Base-by-base conservation (phyloP, 2,329 filamentous ascomycete genomes). In the Beauveria sp. region DNA sequence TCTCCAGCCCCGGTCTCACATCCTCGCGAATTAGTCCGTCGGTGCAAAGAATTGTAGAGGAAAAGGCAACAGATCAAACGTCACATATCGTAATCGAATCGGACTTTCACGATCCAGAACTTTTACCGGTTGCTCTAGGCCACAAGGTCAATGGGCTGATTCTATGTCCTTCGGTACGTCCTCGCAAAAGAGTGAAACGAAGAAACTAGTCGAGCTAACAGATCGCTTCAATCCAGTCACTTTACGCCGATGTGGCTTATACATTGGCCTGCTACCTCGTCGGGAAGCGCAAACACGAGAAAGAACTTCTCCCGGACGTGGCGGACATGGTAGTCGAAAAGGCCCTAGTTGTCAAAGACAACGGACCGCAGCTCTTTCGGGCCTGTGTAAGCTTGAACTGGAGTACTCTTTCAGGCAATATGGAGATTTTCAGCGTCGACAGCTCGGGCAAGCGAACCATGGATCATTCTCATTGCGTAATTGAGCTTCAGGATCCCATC, bases 381-480 rank as follows among this genome's bases (percentile, higher is more conserved):
- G 40, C 40, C 10, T 38, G n/a, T 18, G 22, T 45, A 12, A 14
- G 18, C 14, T 9, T 42, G 2, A 30, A 56, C 20, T 28, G 40
- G 24, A 9, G 20, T 10, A 47, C 16, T 5, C 16, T 20, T 10
- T 18, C 14, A 10, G 45, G 45, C 5, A 20, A 47, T 3, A 55
- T 55, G 52, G n/a, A 42, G 10, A 3, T 55, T 6, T 55, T 40
- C 28, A 55, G 28, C 24, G 24, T 72, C 88, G 58, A 82, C 81
- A 66, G 26, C 26, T 26, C 26, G 26, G 26, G 26, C 5, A 26
- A 26, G 26, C 26, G 26, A 26, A 26, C 26, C 1, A 7, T 26
- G 26, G 26, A 26, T 26, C 26, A 26, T 26, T 26, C 26, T 26
- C 26, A 26, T 26, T 26, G 26, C 26, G 5, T 26, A 7, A 26